Evolutionary conservation across 208 protist genomes (phyloP), one percentile per base, ranked within the genome.

Genomic region (Trypanosoma conorhini): DNA sequence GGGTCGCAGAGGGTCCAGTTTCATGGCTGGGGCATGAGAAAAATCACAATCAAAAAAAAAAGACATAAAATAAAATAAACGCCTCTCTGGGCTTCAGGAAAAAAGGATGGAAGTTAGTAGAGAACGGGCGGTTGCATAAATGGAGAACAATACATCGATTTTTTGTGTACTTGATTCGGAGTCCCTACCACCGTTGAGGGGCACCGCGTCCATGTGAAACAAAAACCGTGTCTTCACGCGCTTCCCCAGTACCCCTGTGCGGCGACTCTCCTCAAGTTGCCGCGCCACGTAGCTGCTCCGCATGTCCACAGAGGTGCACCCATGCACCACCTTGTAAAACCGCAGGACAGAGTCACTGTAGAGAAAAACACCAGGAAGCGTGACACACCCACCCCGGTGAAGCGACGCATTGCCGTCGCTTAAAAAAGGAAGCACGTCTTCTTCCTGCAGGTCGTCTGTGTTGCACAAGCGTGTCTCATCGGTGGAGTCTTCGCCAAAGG

Each of bases 121-220:
- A 0, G 74, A 75, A 5, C 87, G 75, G 3, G 83, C 71, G 5
- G 87, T 85, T 31, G 81, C 87, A 68, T 88, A 92, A 35, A 88
- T 82, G 24, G 87, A 86, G 17, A 81, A 84, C 31, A 89, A 82
- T 64, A 89, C 86, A 35, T 87, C 81, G 22, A 73, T 58, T 46
- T 83, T 84, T 54, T 86, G 70, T 30, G 76, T 61, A 56, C 82
- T 83, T 21, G 83, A 42, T 8, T 77, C 50, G 0, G 68, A 70
- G 15, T 80, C 81, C 63, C 90, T 79, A 24, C 86, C 81, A 64
- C 87, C 90, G 28, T 83, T 80, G 5, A 94, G 78, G 3, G 87
- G 91, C 72, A 96, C 87, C 54, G 93, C 85, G 66, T 89, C 82
- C 38, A 82, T 81, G 62, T 92, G 93, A 74, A 94, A 96, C 9